phyloP scores from a whole-genome alignment of 208 protist genomes.

The Wallacemonas collosoma region DNA sequence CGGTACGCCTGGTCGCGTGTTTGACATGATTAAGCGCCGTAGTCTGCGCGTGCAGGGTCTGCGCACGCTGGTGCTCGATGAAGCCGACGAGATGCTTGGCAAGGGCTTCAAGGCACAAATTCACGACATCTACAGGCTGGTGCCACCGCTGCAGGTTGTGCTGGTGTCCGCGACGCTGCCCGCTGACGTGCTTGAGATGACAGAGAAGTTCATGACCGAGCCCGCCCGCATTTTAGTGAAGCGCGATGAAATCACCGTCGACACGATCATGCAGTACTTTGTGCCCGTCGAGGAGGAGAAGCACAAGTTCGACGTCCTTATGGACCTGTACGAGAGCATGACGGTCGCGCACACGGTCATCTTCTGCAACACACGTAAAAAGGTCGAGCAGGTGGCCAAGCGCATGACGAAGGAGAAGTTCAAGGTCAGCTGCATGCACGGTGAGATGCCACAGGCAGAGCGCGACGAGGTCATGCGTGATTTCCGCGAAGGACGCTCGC shows the following conservation, averaged over 20 bases:
- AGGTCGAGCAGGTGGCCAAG: constrained; percentile 99
- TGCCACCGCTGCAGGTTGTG: constrained; percentile 92
- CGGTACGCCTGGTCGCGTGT: constrained; percentile 98
- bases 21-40: constrained; percentile 96
- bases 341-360: constrained; percentile 99
- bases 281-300: constrained; percentile 97
- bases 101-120: constrained; percentile 99
- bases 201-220: constrained; percentile 98
- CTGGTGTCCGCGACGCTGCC: constrained; percentile 91
- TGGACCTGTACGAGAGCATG: constrained; percentile 98
- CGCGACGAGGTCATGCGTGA: constrained; percentile 97
- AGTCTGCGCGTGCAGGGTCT: constrained; percentile 86
- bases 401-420: constrained; percentile 97
- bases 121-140: constrained; percentile 97
- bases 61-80: constrained; percentile 97
- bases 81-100: constrained; percentile 99
- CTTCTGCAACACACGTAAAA: constrained; percentile 98
- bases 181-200: constrained; percentile 94
- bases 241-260: constrained; percentile 98
- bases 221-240: constrained; percentile 99
- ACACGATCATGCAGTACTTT: constrained; percentile 98
- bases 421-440: constrained; percentile 96
- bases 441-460: constrained; percentile 98
- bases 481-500: constrained; percentile 96
- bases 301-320: constrained; percentile 99